These are phyloP conservation scores for Fusarium temperatum DNA, from an alignment of 2,329 filamentous ascomycete species.

Conservation along the genomic window DNA sequence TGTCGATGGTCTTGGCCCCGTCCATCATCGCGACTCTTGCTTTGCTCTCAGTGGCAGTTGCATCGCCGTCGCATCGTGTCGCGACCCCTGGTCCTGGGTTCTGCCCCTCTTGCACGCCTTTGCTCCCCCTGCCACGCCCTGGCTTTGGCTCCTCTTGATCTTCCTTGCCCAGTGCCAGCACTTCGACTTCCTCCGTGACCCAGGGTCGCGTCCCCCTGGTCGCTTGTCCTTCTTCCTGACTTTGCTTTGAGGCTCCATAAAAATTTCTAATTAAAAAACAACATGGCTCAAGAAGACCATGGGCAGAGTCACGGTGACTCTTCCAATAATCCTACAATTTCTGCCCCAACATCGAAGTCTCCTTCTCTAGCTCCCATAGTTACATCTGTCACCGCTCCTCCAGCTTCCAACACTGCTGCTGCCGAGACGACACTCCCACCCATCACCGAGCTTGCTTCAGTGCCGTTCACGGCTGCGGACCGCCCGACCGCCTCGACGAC, in stretches of 20 bases:
- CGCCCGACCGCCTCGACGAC: constrained; percentile 31
- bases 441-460: constrained; percentile 29
- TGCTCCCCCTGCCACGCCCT: constrained; percentile 41
- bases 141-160: constrained; percentile 37
- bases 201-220: constrained; percentile 45
- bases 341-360: constrained; percentile 39
- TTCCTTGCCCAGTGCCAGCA: constrained; percentile 42
- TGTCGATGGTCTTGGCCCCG: constrained; percentile 31
- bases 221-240: constrained; percentile 44
- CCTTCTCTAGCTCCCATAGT: constrained; percentile 38
- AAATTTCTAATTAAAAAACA: constrained; percentile 49
- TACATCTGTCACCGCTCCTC: constrained; percentile 32
- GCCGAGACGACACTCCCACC: constrained; percentile 32
- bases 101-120: constrained; percentile 37
- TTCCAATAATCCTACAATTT: constrained; percentile 40
- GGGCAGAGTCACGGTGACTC: constrained; percentile 44
- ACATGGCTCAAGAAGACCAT: constrained; percentile 47
- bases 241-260: constrained; percentile 50
- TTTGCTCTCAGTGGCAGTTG: constrained; percentile 26
- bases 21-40: constrained; percentile 34
- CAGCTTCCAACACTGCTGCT: constrained; percentile 28
- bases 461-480: constrained; percentile 23
- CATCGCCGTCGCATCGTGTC: constrained; percentile 38
- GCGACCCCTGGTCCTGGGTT: constrained; percentile 39
- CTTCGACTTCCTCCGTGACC: constrained; percentile 39